Conservation (phyloP, 805 yeast genomes). For the Pichia cephalocereana region DNA sequence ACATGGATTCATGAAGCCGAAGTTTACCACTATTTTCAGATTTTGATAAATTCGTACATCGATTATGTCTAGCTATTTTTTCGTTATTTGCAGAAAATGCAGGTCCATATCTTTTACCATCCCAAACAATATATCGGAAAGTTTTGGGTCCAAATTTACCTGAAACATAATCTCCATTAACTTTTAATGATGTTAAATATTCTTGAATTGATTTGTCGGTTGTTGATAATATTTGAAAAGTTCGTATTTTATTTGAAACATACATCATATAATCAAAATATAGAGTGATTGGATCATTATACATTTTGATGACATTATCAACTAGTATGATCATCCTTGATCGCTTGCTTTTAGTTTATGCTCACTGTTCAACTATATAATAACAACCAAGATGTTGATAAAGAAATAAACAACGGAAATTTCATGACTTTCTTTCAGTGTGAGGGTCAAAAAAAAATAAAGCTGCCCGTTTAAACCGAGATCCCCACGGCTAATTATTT, state of each 20-base stretch:
- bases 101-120: slow-evolving; percentile 14
- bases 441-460: no score
- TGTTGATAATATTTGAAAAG: slow-evolving; percentile 4
- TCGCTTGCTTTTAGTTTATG: no score
- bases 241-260: slow-evolving; percentile 2
- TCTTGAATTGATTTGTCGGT: slow-evolving; percentile 4
- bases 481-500: no score
- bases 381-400: no score
- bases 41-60: background rate
- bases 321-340: slow-evolving; percentile 7
- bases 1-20: background rate
- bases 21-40: background rate
- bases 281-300: slow-evolving; percentile 8
- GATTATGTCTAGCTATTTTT: background rate
- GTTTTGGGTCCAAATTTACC: slow-evolving; percentile 17
- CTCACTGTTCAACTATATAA: no score
- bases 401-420: background rate
- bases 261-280: slow-evolving; percentile 9
- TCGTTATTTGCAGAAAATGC: slow-evolving; percentile 13
- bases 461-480: no score
- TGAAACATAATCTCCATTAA: slow-evolving; percentile 17
- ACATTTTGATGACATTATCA: slow-evolving; percentile 8
- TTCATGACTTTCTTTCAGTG: no score
- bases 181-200: slow-evolving; percentile 13
- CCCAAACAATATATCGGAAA: slow-evolving; percentile 12